phyloP scores from a whole-genome alignment of 2,329 filamentous ascomycete species.

The Cordyceps sp. region DNA sequence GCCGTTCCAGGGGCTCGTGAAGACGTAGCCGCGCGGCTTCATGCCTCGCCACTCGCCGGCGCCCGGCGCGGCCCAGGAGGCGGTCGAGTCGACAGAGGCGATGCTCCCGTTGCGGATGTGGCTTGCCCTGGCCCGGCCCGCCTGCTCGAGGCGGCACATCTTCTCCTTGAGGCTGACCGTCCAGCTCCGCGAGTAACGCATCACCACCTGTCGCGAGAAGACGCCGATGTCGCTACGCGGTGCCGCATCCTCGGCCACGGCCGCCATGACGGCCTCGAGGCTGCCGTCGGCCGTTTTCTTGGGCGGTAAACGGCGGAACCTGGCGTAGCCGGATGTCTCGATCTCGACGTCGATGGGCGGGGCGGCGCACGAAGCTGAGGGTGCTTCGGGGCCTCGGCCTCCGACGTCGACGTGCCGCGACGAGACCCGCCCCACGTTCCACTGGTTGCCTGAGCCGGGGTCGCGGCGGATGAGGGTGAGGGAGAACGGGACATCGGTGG shows the following conservation, averaged over 20 bases:
- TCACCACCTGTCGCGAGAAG: conserved; percentile 38
- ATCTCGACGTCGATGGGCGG: conserved; percentile 34
- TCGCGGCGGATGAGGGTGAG: conserved; percentile 59
- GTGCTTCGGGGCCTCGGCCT: conserved; percentile 16
- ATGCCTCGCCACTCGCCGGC: conserved; percentile 8
- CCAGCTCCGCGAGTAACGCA: conserved; percentile 37
- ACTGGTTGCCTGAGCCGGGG: conserved; percentile 50
- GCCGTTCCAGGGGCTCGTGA: conserved; percentile 74
- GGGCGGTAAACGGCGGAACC: conserved; percentile 33
- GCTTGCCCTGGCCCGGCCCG: conserved; percentile 7
- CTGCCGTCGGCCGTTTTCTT: conserved; percentile 17
- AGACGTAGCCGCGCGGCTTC: conserved; percentile 53
- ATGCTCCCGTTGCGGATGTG: conserved; percentile 14
- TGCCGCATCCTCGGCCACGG: conserved; percentile 2
- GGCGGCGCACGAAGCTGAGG: conserved; percentile 3
- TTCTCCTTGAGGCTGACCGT: conserved; percentile 27
- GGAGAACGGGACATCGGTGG: conserved; percentile 28
- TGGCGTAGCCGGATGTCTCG: conserved; percentile 39
- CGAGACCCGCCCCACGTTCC: conserved; percentile 56
- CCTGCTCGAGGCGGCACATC: conserved; percentile 20
- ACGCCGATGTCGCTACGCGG: conserved; percentile 11
- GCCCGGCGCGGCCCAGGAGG: not conserved
- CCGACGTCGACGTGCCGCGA: too few species aligned
- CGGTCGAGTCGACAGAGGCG: conserved; percentile 12
- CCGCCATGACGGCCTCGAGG: conserved; percentile 5